A percentile compares a stretch with the other conserved stretches of the same genome.
These are phyloP conservation scores for Groenewaldozyma salmanticensis DNA, from an alignment of 805 yeast genomes.

Conservation along the genomic window DNA sequence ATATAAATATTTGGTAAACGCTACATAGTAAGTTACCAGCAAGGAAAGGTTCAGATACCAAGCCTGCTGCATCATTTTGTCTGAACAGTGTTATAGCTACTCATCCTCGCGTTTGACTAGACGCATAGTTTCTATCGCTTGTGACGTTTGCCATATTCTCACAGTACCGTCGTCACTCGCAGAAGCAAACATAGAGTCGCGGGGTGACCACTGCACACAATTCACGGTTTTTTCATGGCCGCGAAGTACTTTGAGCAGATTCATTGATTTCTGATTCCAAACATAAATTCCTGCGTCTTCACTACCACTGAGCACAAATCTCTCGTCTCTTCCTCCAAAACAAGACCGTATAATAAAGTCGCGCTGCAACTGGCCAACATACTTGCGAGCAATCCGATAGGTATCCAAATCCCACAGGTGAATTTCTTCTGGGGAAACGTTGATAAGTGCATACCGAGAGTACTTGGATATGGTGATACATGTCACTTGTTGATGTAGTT, in stretches of 20 bases:
- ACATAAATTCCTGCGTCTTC: conserved; percentile 71
- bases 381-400: conserved; percentile 50
- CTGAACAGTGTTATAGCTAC: no score
- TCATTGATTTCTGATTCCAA: conserved; percentile 69
- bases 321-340: conserved; percentile 64
- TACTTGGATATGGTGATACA: conserved; percentile 54
- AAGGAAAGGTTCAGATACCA: no score
- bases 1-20: no score
- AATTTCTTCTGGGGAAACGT: conserved; percentile 63
- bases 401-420: conserved; percentile 70
- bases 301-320: conserved; percentile 67
- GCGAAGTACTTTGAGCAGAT: conserved; percentile 47
- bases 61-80: no score
- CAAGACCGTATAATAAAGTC: conserved; percentile 64
- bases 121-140: neutral
- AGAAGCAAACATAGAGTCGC: conserved; percentile 53
- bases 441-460: conserved; percentile 46
- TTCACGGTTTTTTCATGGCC: conserved; percentile 65
- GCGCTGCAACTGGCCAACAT: conserved; percentile 63
- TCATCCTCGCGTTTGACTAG: neutral
- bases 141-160: conserved; percentile 33
- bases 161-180: conserved; percentile 76
- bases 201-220: conserved; percentile 66
- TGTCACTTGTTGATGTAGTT: conserved; percentile 24
- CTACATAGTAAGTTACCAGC: no score